Percentiles rank a stretch among this genome's conserved stretches.
Evolutionary conservation across 139 green algal species (phyloP).

Genomic region (Edaphochlamys debaryana): DNA sequence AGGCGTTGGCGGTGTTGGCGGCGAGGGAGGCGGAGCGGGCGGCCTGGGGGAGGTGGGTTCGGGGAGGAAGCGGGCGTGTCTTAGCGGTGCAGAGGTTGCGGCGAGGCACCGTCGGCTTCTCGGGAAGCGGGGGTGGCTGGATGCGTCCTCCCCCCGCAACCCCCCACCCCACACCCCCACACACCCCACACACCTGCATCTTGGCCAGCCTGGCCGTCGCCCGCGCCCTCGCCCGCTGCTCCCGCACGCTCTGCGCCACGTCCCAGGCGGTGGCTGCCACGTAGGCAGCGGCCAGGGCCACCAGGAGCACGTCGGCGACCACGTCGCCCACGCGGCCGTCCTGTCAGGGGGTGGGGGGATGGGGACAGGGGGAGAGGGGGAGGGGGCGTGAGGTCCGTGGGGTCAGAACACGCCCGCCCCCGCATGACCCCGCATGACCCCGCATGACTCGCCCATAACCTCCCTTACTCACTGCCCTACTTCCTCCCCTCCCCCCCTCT

Average conservation of each 20-base stretch:
- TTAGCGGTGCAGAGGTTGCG: too few relatives aligned
- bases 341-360: not conserved
- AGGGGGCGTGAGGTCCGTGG: too few relatives aligned
- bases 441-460: too few relatives aligned
- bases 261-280: not conserved
- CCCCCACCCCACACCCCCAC: not conserved
- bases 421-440: too few relatives aligned
- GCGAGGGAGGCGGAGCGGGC: not conserved
- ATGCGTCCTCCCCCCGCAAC: too few relatives aligned
- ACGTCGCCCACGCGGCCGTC: not conserved
- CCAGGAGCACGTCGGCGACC: not conserved
- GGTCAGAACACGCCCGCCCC: too few relatives aligned
- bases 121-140: too few relatives aligned
- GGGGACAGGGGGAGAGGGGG: not conserved
- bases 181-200: not conserved
- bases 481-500: too few relatives aligned
- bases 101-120: too few relatives aligned
- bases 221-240: not conserved
- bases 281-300: conserved; percentile 10
- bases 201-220: not conserved
- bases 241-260: not conserved
- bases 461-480: too few relatives aligned
- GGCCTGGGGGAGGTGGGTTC: too few relatives aligned
- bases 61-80: too few relatives aligned
- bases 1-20: not conserved